Evolutionary conservation across 331 rosid species (phyloP).

Genomic region (Acacia pycnantha): DNA sequence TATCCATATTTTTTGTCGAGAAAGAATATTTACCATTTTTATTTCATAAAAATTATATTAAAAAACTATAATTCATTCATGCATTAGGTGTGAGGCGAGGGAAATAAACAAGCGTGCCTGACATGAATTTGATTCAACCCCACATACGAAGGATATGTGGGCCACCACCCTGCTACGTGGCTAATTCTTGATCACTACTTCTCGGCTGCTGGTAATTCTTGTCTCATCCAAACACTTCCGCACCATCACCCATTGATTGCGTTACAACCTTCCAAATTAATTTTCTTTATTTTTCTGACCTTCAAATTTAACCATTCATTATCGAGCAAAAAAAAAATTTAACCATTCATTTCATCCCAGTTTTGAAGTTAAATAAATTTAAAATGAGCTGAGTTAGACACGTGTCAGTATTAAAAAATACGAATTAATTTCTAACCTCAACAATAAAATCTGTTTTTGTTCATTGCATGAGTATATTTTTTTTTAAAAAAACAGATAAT

Average conservation of each 20-base stretch:
- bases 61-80: no score
- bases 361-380: no score
- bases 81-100: neutral
- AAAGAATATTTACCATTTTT: no score
- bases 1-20: no score
- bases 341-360: neutral
- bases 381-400: no score
- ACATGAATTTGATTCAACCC: neutral
- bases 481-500: no score
- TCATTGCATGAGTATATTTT: no score
- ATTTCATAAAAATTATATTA: no score
- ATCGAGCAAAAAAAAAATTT: no score
- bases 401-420: no score
- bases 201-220: neutral
- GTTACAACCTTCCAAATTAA: neutral
- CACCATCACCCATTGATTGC: neutral
- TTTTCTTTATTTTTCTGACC: neutral
- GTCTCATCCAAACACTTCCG: neutral
- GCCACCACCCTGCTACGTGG: slow-evolving; percentile 10
- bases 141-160: neutral
- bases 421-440: no score
- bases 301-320: neutral
- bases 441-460: no score
- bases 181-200: neutral
- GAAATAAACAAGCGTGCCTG: neutral